Evolutionary conservation across 176 grass and related monocot species (phyloP), one percentile per base, ranked within the genome.

Genomic region (Rhynchospora tenuis): DNA sequence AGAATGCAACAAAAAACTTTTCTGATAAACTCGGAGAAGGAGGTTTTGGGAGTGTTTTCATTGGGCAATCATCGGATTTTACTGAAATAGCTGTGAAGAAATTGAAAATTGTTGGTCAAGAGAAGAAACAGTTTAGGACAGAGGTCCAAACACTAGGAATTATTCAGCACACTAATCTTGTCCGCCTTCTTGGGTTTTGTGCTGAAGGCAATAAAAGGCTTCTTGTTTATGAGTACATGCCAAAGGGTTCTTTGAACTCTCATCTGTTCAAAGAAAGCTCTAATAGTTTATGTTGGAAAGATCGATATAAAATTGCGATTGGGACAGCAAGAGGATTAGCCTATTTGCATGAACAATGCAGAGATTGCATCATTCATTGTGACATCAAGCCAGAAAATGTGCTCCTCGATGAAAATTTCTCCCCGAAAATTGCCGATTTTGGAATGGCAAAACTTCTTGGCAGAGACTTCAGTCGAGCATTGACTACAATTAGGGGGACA

Each of bases 371-470:
- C 44, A 89, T 93, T 45, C 91, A 90, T 51, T 93, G 85, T 13
- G 91, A 93, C 3, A 90, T 93, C 6, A 93, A 93, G 42, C 91
- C 91, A 0, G 88, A 93, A 42, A 93, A 93, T 75, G 79, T 93
- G 73, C 80, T 93, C 9, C 73, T 93, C 3, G 86, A 93, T 81
- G 73, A 22, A 0, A 27, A 86, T 33, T 83, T 93, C 59, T 51
- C 75, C 13, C 83, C 91, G 0, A 90, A 93, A 80, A 82, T 90
- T 38, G 83, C 82, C 0, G 91, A 93, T 56, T 93, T 93, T 6
- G 91, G 91, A 3, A 64, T 93, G 70, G 91, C 83, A 0, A 93
- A 93, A 84, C 83, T 93, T 54, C 20, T 93, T 2, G 79, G 88
- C 15, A 61, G 88, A 16, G 83, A 93, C 15, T 90, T 86, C 52